Evolutionary conservation across 306 rosid genomes (phyloP).

Genomic region (Lathyrus tuberosus): DNA sequence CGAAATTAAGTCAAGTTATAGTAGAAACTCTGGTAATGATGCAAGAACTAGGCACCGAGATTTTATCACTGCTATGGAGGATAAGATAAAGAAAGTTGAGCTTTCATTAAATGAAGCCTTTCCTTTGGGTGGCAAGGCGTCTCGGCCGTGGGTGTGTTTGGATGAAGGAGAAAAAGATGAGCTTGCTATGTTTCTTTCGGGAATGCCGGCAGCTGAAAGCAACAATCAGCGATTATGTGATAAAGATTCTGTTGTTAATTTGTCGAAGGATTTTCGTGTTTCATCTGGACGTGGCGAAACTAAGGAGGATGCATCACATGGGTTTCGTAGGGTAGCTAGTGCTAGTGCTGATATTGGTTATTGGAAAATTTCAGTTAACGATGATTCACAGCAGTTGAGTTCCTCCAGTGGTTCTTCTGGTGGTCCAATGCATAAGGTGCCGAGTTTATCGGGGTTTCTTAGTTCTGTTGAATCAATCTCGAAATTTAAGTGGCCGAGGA

Average conservation of each 20-base stretch:
- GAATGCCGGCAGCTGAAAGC: conserved; percentile 47
- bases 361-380: conserved; percentile 76
- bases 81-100: conserved; percentile 60
- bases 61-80: conserved; percentile 68
- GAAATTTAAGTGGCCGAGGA: conserved; percentile 73
- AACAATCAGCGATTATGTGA: conserved; percentile 21
- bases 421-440: conserved; percentile 60
- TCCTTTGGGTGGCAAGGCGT: conserved; percentile 46
- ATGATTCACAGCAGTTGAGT: conserved; percentile 48
- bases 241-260: neutral
- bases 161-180: conserved; percentile 83
- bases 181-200: conserved; percentile 83
- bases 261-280: neutral
- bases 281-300: conserved; percentile 1
- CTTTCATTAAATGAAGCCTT: conserved; percentile 51
- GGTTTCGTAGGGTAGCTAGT: conserved; percentile 88
- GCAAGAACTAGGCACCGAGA: conserved; percentile 72
- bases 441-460: conserved; percentile 83
- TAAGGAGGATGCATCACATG: conserved; percentile 52
- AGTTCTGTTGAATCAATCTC: conserved; percentile 68
- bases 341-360: conserved; percentile 84
- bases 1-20: conserved; percentile 68
- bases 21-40: conserved; percentile 51
- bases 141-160: conserved; percentile 72
- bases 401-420: conserved; percentile 50